Percentiles rank a stretch among this genome's conserved stretches.
phyloP scores from a whole-genome alignment of 2,329 filamentous ascomycete genomes.

The Colletotrichum agaves region DNA sequence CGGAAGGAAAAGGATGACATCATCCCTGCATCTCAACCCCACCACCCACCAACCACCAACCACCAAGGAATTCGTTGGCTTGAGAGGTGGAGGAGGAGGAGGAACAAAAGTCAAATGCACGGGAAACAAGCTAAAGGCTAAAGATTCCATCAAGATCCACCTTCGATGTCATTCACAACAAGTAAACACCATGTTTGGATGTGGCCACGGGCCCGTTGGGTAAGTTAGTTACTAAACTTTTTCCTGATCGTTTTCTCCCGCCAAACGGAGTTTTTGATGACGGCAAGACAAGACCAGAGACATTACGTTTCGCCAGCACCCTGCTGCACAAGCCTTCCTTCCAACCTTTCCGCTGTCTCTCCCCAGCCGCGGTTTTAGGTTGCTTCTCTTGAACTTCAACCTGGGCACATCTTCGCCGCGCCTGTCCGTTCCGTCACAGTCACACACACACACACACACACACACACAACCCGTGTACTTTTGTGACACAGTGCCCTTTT shows the following conservation, averaged over 20 bases:
- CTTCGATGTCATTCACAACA: slow-evolving; percentile 1
- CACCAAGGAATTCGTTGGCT: no score
- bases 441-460: background rate
- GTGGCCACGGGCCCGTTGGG: background rate
- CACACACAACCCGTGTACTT: slow-evolving; percentile 8
- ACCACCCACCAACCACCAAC: background rate
- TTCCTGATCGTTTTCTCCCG: background rate
- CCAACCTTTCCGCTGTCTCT: background rate
- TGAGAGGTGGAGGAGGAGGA: no score
- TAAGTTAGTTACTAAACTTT: background rate
- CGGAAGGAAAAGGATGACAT: slow-evolving; percentile 21
- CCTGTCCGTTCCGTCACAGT: background rate
- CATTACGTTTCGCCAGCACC: slow-evolving; percentile 14
- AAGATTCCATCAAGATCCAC: slow-evolving; percentile 5
- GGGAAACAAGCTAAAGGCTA: slow-evolving; percentile 18
- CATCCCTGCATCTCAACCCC: slow-evolving; percentile 8
- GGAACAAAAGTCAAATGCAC: background rate
- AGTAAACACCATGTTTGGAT: background rate
- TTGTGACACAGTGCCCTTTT: slow-evolving; percentile 4
- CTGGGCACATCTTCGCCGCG: background rate
- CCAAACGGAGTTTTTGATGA: background rate
- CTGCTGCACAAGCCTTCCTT: background rate
- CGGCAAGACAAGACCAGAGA: slow-evolving; percentile 10
- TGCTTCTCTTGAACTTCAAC: background rate
- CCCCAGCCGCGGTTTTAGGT: background rate